These are phyloP conservation scores for Aspergillus biplanus DNA, from an alignment of 495 filamentous ascomycete genomes.

Conservation along the genomic window DNA sequence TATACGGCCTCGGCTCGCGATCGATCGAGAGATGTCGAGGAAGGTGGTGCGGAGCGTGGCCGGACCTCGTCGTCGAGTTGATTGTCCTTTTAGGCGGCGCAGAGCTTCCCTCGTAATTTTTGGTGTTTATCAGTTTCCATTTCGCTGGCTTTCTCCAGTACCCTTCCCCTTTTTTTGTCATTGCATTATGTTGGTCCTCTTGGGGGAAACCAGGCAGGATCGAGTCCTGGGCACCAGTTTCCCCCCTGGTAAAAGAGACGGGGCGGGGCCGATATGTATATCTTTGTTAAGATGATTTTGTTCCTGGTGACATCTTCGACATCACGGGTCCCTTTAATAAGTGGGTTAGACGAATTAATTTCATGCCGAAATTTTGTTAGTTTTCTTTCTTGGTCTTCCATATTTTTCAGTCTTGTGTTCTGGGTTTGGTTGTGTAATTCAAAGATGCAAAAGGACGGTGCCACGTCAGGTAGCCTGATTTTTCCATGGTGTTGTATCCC, in stretches of 20 bases:
- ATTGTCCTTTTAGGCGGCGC: neutral
- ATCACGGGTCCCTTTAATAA: neutral
- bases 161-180: neutral
- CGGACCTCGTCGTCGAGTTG: conserved; percentile 29
- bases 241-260: neutral
- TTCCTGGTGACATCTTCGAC: neutral
- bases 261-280: neutral
- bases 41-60: conserved; percentile 29
- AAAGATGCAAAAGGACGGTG: neutral
- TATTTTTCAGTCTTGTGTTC: conserved; percentile 4
- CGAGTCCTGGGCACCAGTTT: neutral
- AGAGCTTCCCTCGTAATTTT: neutral
- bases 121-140: neutral
- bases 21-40: conserved; percentile 41
- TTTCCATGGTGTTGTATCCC: too few species aligned
- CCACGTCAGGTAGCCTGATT: too few species aligned
- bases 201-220: neutral
- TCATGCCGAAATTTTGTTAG: conserved; percentile 9
- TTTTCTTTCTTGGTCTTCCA: conserved; percentile 17
- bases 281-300: neutral
- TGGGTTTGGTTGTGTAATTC: neutral
- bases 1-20: conserved; percentile 37
- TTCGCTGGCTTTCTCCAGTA: neutral
- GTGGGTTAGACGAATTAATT: conserved; percentile 1
- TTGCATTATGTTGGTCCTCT: neutral